A percentile compares a stretch with the other conserved stretches of the same genome.
These are phyloP conservation scores for Eucalyptus marginata DNA, from an alignment of 345 rosid species.

Conservation along the genomic window DNA sequence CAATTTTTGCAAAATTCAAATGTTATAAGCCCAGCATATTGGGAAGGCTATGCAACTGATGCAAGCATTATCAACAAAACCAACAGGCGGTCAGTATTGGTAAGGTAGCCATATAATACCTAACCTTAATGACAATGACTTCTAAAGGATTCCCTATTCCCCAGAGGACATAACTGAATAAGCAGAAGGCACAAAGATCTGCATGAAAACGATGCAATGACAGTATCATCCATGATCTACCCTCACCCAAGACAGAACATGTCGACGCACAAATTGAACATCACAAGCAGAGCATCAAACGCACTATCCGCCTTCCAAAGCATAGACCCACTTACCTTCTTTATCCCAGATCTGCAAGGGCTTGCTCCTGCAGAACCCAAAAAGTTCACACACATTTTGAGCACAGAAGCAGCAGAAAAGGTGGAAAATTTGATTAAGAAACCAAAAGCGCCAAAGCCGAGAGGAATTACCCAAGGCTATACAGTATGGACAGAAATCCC, in stretches of 20 bases:
- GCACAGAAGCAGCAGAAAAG: neutral
- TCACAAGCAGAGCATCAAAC: neutral
- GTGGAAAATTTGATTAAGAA: neutral
- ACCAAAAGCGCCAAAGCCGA: neutral
- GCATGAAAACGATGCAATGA: neutral
- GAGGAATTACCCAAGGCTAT: slow-evolving; percentile 52
- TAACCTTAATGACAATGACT: neutral
- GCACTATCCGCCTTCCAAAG: neutral
- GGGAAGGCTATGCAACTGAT: neutral
- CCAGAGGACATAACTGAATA: neutral
- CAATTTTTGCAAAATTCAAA: neutral
- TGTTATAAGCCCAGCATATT: neutral
- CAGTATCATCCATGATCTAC: neutral
- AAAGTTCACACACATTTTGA: neutral
- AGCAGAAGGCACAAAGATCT: neutral
- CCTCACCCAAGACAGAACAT: neutral
- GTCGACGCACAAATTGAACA: neutral
- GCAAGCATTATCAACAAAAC: neutral
- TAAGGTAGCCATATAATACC: neutral
- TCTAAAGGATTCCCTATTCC: neutral
- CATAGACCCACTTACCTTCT: slow-evolving; percentile 29
- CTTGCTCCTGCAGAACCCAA: slow-evolving; percentile 38
- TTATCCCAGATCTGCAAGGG: slow-evolving; percentile 86
- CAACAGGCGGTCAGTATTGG: neutral
- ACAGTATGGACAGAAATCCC: slow-evolving; percentile 63